Evolutionary conservation across 441 rosid genomes (phyloP).

Genomic region (Arabidopsis hybrid): DNA sequence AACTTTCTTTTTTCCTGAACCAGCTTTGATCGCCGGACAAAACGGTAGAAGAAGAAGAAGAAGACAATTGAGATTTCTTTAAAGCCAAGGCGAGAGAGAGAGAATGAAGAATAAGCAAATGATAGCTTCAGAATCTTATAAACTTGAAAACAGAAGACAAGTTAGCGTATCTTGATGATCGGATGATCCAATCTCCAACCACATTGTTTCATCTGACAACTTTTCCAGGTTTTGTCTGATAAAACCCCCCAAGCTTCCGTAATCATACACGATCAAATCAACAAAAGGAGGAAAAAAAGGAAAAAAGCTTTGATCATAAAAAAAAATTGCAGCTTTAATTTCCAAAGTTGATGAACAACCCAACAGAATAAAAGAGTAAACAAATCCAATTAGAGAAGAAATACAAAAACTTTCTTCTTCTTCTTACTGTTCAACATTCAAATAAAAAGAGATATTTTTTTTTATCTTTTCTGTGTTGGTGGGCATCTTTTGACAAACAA

Average conservation of each 20-base stretch:
- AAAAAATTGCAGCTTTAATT: constrained; percentile 21
- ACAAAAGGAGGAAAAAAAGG: neutral
- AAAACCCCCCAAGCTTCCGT: constrained; percentile 14
- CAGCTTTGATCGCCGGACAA: constrained; percentile 38
- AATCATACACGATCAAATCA: constrained; percentile 36
- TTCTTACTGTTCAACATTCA: constrained; percentile 37
- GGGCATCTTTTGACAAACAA: constrained; percentile 49
- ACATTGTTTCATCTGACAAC: constrained; percentile 49
- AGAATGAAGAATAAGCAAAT: constrained; percentile 28
- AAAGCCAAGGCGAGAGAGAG: constrained; percentile 39
- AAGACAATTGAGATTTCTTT: constrained; percentile 28
- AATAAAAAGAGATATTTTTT: constrained; percentile 18
- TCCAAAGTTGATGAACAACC: constrained; percentile 41
- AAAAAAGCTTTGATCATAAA: constrained; percentile 32
- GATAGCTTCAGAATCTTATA: constrained; percentile 20
- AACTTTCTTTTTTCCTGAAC: constrained; percentile 19
- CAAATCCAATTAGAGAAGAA: neutral
- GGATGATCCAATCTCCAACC: constrained; percentile 31
- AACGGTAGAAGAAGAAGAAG: constrained; percentile 5
- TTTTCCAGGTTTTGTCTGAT: constrained; percentile 37
- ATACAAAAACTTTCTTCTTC: constrained; percentile 1
- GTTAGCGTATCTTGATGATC: constrained; percentile 13
- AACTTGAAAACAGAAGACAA: constrained; percentile 5
- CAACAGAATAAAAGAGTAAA: neutral
- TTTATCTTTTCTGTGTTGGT: constrained; percentile 15